These are phyloP conservation scores for Beauveria bassiana DNA, from an alignment of 2,329 filamentous ascomycete species.

Conservation along the genomic window DNA sequence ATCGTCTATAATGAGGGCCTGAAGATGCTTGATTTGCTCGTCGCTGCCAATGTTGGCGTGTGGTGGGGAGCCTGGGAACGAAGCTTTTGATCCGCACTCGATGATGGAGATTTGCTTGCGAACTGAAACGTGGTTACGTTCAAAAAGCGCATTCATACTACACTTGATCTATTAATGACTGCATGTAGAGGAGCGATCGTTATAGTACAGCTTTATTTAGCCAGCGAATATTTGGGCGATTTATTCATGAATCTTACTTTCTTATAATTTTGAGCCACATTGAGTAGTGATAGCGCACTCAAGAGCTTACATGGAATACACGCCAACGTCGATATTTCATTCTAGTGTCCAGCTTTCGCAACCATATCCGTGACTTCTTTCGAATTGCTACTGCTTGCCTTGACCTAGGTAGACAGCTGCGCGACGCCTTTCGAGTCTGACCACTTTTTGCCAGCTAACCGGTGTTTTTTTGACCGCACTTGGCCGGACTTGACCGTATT, in stretches of 20 bases:
- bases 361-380: too few species aligned
- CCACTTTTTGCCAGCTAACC: too few species aligned
- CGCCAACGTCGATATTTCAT: too few species aligned
- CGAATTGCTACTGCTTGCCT: too few species aligned
- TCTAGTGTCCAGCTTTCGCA: too few species aligned
- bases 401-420: too few species aligned
- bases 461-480: too few species aligned
- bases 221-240: not conserved
- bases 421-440: too few species aligned
- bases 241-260: not conserved
- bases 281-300: too few species aligned
- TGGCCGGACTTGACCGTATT: too few species aligned
- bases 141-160: not conserved
- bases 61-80: conserved; percentile 88
- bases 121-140: not conserved
- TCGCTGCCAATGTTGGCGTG: conserved; percentile 83
- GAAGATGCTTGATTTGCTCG: conserved; percentile 90
- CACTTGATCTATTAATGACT: not conserved
- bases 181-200: not conserved
- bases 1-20: conserved; percentile 83
- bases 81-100: conserved; percentile 26
- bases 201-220: not conserved
- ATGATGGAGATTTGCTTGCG: not conserved
- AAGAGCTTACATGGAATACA: too few species aligned
- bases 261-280: too few species aligned